phyloP scores from a whole-genome alignment of 495 filamentous ascomycete species.

The Hypomontagnella submonticulosa region DNA sequence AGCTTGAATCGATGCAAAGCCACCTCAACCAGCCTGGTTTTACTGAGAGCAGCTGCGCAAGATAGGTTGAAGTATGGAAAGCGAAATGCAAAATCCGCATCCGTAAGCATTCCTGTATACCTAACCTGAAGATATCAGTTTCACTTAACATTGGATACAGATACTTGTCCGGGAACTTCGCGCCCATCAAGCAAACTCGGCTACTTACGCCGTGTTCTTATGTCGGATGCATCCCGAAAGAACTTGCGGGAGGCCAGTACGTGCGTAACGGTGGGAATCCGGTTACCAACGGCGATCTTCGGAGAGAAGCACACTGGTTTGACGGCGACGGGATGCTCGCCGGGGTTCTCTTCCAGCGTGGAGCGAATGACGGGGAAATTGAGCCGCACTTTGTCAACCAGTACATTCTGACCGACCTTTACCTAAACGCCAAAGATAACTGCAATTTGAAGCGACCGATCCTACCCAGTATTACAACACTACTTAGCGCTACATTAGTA shows the following conservation, averaged over 20 bases:
- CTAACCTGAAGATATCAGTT: not conserved
- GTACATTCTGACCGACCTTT: conserved; percentile 72
- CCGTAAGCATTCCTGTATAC: conserved; percentile 37
- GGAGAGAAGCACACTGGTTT: conserved; percentile 72
- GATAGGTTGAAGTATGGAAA: conserved; percentile 16
- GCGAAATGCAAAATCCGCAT: conserved; percentile 5
- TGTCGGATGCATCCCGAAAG: conserved; percentile 65
- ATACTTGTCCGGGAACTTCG: conserved; percentile 72
- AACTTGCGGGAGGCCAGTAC: conserved; percentile 72
- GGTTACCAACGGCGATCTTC: conserved; percentile 65
- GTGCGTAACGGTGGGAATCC: conserved; percentile 77
- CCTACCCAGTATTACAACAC: conserved; percentile 68
- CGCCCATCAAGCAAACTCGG: conserved; percentile 63
- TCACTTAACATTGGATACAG: conserved; percentile 24
- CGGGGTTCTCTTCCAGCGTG: conserved; percentile 66
- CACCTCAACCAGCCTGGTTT: no score
- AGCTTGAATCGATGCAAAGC: no score
- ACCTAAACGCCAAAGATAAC: conserved; percentile 59
- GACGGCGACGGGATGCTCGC: conserved; percentile 78
- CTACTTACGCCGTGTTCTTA: conserved; percentile 63
- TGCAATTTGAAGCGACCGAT: conserved; percentile 60
- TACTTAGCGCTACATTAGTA: conserved; percentile 64
- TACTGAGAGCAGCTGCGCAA: not conserved
- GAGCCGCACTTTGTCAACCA: conserved; percentile 71
- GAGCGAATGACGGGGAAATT: conserved; percentile 46